A percentile compares a stretch with the other conserved stretches of the same genome.
phyloP scores from a whole-genome alignment of 2,329 filamentous ascomycete genomes.

The Stagonosporopsis tanaceti region DNA sequence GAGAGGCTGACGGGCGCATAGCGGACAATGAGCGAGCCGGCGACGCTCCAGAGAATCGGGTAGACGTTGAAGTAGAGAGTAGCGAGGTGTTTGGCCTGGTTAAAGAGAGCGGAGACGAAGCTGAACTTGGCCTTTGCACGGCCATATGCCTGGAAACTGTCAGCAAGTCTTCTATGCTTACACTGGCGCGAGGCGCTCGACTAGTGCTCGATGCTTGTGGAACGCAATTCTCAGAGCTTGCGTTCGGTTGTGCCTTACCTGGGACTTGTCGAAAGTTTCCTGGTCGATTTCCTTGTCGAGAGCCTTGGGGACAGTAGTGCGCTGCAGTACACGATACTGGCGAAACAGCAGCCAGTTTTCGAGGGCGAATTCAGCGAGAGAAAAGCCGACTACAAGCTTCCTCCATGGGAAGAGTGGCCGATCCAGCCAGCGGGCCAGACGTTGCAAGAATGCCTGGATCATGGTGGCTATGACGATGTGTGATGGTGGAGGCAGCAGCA shows the following conservation, averaged over 20 bases:
- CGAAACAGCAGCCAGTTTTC: slow-evolving; percentile 89
- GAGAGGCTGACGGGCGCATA: slow-evolving; percentile 81
- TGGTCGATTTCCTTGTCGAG: slow-evolving; percentile 87
- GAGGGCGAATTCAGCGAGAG: slow-evolving; percentile 86
- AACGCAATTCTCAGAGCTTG: neutral
- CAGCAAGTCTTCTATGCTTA: slow-evolving; percentile 18
- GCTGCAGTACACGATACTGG: slow-evolving; percentile 87
- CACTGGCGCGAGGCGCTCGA: neutral
- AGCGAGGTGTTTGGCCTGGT: slow-evolving; percentile 85
- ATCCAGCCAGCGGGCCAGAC: slow-evolving; percentile 86
- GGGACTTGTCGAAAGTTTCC: slow-evolving; percentile 92
- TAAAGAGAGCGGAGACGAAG: slow-evolving; percentile 81
- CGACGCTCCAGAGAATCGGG: slow-evolving; percentile 86
- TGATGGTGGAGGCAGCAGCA: slow-evolving; percentile 12
- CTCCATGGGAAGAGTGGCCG: slow-evolving; percentile 97
- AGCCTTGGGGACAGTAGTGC: slow-evolving; percentile 82
- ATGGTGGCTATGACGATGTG: slow-evolving; percentile 32
- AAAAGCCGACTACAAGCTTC: slow-evolving; percentile 93
- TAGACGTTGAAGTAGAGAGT: slow-evolving; percentile 92
- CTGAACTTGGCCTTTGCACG: slow-evolving; percentile 93
- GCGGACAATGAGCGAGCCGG: slow-evolving; percentile 75
- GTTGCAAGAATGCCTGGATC: slow-evolving; percentile 56
- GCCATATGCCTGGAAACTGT: slow-evolving; percentile 72
- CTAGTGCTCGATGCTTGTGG: neutral
- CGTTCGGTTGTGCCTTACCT: slow-evolving; percentile 57